These are phyloP conservation scores for Durio zibethinus DNA, from an alignment of 345 rosid species.

Conservation along the genomic window DNA sequence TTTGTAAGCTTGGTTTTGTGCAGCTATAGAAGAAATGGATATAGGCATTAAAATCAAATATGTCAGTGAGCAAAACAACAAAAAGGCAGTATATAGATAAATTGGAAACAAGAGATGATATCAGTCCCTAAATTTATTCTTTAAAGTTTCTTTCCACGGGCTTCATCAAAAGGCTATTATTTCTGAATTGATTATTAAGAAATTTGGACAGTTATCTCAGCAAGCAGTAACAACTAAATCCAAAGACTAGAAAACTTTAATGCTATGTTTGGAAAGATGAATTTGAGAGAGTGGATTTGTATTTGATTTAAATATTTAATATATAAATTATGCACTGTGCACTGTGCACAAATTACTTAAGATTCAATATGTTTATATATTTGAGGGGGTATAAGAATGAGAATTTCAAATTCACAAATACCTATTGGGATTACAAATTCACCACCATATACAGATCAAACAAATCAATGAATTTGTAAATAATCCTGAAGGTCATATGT, in stretches of 20 bases:
- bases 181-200: not conserved
- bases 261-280: no score
- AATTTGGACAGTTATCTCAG: not conserved
- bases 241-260: not conserved
- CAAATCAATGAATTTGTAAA: no score
- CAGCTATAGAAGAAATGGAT: not conserved
- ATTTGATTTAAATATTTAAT: no score
- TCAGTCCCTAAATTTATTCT: not conserved
- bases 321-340: no score
- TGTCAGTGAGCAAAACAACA: not conserved
- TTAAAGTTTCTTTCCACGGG: not conserved
- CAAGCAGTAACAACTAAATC: not conserved
- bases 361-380: no score
- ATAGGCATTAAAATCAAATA: not conserved
- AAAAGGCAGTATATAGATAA: not conserved
- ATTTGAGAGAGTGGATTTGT: no score
- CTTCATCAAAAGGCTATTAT: not conserved
- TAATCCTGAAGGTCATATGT: no score
- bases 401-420: no score
- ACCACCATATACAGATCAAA: no score
- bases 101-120: not conserved
- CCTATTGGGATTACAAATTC: no score
- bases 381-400: no score
- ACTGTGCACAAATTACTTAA: no score
- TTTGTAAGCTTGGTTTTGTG: not conserved